Conservation (phyloP, 805 yeast species). For the Kregervanrija fluxuum region DNA sequence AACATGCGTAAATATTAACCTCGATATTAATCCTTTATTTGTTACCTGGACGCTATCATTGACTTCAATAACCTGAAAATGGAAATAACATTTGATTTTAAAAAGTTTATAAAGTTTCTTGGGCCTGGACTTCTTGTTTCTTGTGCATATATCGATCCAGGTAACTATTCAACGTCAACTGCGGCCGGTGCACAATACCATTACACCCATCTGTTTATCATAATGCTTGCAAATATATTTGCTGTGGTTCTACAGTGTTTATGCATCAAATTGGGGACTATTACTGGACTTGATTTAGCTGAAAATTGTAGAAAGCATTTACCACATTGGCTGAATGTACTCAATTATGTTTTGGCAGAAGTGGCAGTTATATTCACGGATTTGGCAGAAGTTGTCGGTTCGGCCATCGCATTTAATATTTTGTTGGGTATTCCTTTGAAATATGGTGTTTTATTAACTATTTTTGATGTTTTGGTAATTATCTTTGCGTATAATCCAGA, state of each 20-base stretch:
- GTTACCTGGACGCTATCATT: no score
- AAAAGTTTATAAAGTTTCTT: constrained; percentile 57
- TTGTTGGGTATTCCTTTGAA: constrained; percentile 66
- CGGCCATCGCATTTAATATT: constrained; percentile 79
- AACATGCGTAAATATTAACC: no score
- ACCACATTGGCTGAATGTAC: constrained; percentile 57
- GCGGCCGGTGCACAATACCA: constrained; percentile 78
- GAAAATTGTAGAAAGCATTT: constrained; percentile 71
- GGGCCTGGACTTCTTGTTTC: constrained; percentile 88
- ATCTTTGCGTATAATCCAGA: constrained; percentile 72
- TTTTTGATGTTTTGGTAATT: constrained; percentile 73
- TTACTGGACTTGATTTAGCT: constrained; percentile 84
- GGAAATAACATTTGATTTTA: constrained; percentile 5
- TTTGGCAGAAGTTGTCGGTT: constrained; percentile 89
- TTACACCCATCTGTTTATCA: constrained; percentile 64
- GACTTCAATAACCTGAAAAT: background rate
- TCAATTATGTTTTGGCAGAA: constrained; percentile 68
- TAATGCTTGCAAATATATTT: constrained; percentile 71
- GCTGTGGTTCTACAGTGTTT: constrained; percentile 79
- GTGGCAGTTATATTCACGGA: constrained; percentile 89
- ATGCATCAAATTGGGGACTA: constrained; percentile 81
- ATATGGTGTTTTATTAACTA: constrained; percentile 71
- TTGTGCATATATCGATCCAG: constrained; percentile 93
- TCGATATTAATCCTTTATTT: no score
- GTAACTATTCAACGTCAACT: constrained; percentile 86